phyloP scores from a whole-genome alignment of 163 green algal genomes.

The Trebouxia gelatinosa region DNA sequence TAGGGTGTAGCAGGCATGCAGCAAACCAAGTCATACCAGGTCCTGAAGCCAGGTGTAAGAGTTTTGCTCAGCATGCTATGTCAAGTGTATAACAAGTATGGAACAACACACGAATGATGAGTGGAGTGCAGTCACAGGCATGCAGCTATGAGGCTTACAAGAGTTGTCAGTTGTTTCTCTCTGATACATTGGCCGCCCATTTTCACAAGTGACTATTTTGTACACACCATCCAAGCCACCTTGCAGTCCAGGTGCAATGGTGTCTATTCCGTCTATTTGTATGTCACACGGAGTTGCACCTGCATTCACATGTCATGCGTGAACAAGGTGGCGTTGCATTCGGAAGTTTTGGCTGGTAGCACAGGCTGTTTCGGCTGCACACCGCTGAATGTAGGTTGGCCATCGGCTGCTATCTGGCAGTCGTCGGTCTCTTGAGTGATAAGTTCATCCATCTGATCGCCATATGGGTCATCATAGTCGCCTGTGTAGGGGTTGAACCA shows the following conservation, averaged over 20 bases:
- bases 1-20: not conserved
- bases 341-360: too few relatives aligned
- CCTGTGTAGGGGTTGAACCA: constrained; percentile 14
- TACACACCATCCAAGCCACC: constrained; percentile 42
- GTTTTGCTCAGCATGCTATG: not conserved
- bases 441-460: too few relatives aligned
- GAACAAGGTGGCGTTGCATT: too few relatives aligned
- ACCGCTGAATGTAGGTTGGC: constrained; percentile 6
- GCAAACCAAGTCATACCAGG: not conserved
- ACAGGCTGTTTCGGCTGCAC: too few relatives aligned
- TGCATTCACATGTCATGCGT: too few relatives aligned
- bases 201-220: constrained; percentile 34
- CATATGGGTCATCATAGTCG: constrained; percentile 10
- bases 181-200: constrained; percentile 37
- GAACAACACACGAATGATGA: not conserved
- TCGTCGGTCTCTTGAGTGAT: not conserved
- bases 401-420: not conserved
- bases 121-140: not conserved
- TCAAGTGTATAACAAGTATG: not conserved
- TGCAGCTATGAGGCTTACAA: not conserved
- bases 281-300: constrained; percentile 35
- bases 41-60: not conserved
- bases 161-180: constrained; percentile 3
- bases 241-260: constrained; percentile 1
- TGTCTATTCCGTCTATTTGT: constrained; percentile 35